Conservation (phyloP, 345 rosid species). For the Orychophragmus violaceus region DNA sequence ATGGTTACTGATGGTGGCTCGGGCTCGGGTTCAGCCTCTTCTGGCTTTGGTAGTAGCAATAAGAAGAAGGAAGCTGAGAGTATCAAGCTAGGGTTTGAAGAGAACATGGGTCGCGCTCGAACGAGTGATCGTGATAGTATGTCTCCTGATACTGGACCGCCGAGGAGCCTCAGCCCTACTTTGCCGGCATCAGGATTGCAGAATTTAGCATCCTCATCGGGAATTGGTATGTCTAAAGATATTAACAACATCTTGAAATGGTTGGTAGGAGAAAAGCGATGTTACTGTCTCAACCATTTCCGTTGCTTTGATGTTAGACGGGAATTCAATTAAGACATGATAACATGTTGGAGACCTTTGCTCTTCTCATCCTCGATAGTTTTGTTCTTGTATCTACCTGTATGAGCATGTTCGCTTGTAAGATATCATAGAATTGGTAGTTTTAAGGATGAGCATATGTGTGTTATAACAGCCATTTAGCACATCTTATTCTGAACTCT, state of each 20-base stretch:
- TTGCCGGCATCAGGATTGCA: conserved; percentile 43
- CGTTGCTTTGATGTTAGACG: conserved; percentile 2
- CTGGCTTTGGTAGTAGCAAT: conserved; percentile 33
- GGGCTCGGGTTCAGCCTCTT: conserved; percentile 30
- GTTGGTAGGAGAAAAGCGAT: not conserved
- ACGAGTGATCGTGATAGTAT: conserved; percentile 35
- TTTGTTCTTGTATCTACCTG: not conserved
- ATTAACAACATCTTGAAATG: conserved; percentile 1
- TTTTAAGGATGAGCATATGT: not conserved
- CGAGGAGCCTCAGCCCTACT: conserved; percentile 56
- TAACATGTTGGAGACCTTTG: not conserved
- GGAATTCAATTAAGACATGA: not conserved
- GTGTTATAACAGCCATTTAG: not conserved
- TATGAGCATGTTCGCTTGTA: conserved; percentile 10
- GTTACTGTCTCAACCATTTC: not conserved
- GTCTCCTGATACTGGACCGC: conserved; percentile 46
- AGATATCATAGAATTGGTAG: not conserved
- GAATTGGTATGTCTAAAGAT: conserved; percentile 36
- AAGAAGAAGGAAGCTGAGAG: conserved; percentile 53
- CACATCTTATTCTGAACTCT: not conserved
- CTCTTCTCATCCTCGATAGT: not conserved
- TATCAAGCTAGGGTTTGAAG: conserved; percentile 42
- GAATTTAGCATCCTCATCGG: conserved; percentile 63
- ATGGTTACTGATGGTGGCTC: conserved; percentile 31
- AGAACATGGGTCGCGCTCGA: conserved; percentile 25